Base-by-base conservation (phyloP, 108 stramenopile genomes). In the Cylindrotheca closterium region DNA sequence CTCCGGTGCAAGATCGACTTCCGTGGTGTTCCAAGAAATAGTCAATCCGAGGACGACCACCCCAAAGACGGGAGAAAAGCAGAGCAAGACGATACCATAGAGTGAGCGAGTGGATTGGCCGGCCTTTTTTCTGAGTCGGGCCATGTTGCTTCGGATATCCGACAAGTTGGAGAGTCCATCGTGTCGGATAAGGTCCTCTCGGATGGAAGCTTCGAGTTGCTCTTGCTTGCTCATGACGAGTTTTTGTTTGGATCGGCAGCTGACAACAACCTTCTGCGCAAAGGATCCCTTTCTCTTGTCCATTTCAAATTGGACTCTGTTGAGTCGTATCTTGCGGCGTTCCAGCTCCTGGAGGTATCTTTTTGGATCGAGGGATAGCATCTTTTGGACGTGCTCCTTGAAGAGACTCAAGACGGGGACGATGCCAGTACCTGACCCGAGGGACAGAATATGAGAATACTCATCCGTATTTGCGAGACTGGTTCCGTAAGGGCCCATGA, bases 401-500 rank as follows among this genome's bases (percentile, higher is more conserved):
- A 63, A 74, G 30, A 77, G 49, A 45, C 71, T 73, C 47, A 73
- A 37, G 8, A 71, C 26, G 27, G 79, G 79, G 1, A 80, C 79
- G 51, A 80, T 69, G 27, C 75, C 79, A 24, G 79, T 80, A 18
- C 79, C 79, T 3, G 67, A 48, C 32, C 75, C 79, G 34, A 77
- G 54, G 18, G 63, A 71, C 26, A 77, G 12, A 42, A 67, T 58
- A 61, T 77, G 75, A 10, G 75, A 64, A 46, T 70, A 73, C 2
- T 17, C 19, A 47, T 47, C 55, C 12, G 55, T 62, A 8, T 59
- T 58, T 27, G 58, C 72, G 33, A 80, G 50, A n/a, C 61, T 26
- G 2, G 79, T 77, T 19, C 79, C 79, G 55, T 77, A 80, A 3
- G 79, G 79, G 0, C 79, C 79, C 57, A 73, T 67, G 25, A 80